These are phyloP conservation scores for Peronospora farinosa DNA, from an alignment of 352 stramenopile species.

Conservation along the genomic window DNA sequence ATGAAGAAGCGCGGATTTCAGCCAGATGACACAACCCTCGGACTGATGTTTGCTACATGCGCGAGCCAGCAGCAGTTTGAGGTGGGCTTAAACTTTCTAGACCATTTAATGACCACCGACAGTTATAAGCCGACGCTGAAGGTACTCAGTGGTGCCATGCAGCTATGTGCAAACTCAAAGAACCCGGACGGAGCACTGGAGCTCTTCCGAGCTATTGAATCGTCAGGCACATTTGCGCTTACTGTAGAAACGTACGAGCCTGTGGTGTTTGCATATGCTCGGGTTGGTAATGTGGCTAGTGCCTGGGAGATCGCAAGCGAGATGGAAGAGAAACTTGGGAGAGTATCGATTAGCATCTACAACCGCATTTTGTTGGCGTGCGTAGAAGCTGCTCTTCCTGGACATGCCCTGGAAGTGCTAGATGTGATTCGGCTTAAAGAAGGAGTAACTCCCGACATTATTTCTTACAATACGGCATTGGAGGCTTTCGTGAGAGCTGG, in stretches of 20 bases:
- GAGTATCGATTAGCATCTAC: slow-evolving; percentile 36
- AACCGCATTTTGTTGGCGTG: slow-evolving; percentile 60
- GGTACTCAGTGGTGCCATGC: slow-evolving; percentile 47
- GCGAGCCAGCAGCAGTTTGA: slow-evolving; percentile 37
- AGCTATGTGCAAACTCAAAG: slow-evolving; percentile 39
- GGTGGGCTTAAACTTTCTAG: slow-evolving; percentile 52
- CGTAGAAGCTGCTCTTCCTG: slow-evolving; percentile 29
- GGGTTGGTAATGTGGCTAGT: slow-evolving; percentile 39
- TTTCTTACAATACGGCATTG: slow-evolving; percentile 56
- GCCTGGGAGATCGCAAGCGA: slow-evolving; percentile 33
- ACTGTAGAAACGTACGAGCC: slow-evolving; percentile 39
- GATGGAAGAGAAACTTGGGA: slow-evolving; percentile 44
- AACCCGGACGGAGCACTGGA: slow-evolving; percentile 44
- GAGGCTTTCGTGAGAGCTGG: slow-evolving; percentile 39
- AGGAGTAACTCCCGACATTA: slow-evolving; percentile 27
- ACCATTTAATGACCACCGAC: slow-evolving; percentile 46
- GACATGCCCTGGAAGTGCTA: slow-evolving; percentile 39
- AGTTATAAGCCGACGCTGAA: slow-evolving; percentile 39
- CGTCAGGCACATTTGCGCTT: slow-evolving; percentile 29
- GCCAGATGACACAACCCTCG: slow-evolving; percentile 43
- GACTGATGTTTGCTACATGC: slow-evolving; percentile 54
- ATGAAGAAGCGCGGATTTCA: slow-evolving; percentile 44
- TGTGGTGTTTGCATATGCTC: slow-evolving; percentile 48
- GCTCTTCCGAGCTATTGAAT: slow-evolving; percentile 44
- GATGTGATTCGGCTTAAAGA: slow-evolving; percentile 29